Base-by-base conservation (phyloP, 2,329 filamentous ascomycete species). In the Pseudocercospora eumusae region DNA sequence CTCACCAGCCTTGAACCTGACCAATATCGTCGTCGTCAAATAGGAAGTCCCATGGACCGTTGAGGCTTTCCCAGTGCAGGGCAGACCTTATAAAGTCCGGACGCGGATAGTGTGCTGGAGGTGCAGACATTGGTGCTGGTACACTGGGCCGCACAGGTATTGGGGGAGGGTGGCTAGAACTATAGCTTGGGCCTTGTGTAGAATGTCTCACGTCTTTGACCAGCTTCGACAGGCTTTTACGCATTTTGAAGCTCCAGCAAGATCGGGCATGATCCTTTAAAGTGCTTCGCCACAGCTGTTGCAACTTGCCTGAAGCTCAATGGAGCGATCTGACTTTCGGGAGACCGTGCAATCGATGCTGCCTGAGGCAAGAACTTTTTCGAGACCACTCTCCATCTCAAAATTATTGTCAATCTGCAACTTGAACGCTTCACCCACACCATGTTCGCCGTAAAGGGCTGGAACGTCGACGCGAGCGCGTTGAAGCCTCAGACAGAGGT, bases 361-460 rank as follows among this genome's bases (percentile, higher is more conserved):
- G 36, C 36, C 36, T 40, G 15, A 40, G 36, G 36, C 36, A 40
- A 23, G 21, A 47, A 47, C 13, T 8, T 36, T 53, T 44, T n/a
- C 47, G 21, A 15, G 25, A 44, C 52, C 18, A 57, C 53, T 45
- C 25, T 50, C 31, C n/a, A 21, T 18, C 18, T 20, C 21, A 3
- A 55, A 65, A 60, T 62, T 60, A 10, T 62, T 60, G 7, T 54
- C 36, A 53, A 50, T 50, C 10, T 13, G 23, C 42, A 25, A 23
- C 20, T 23, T 9, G 7, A 42, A 15, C 21, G 15, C 4, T 42
- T n/a, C 56, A 23, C 23, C 47, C 56, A n/a, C 56, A 60, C 21
- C 1, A 93, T 98, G 93, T 98, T 98, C 76, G 88, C 92, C 9
- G 93, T 98, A 28, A 90, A 91, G 72, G 95, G 95, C 69, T 97